phyloP scores from a whole-genome alignment of 177 flowering plant genomes.

The Vitis hybrid region DNA sequence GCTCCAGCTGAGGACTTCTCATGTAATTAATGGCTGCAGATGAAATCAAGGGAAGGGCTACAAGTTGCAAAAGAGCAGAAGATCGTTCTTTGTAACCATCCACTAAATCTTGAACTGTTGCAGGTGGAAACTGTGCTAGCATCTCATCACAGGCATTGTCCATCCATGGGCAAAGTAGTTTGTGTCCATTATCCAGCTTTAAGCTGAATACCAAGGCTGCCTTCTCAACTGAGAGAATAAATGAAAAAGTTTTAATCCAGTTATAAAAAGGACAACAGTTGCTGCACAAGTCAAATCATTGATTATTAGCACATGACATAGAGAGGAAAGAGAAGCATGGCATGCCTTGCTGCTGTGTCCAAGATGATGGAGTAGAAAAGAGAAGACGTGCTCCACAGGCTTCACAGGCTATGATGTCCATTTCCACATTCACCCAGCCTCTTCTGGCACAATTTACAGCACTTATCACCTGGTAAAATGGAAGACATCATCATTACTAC shows the following conservation, averaged over 20 bases:
- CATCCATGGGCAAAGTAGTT: constrained; percentile 81
- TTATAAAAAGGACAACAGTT: neutral
- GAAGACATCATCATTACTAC: constrained; percentile 3
- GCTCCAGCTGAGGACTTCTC: constrained; percentile 64
- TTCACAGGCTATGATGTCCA: constrained; percentile 85
- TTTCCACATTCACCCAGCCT: constrained; percentile 94
- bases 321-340: constrained; percentile 7
- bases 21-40: constrained; percentile 56
- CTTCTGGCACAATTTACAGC: constrained; percentile 93
- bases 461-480: constrained; percentile 59
- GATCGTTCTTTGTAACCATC: constrained; percentile 61
- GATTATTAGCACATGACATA: neutral
- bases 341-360: constrained; percentile 84
- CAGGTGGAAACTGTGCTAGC: constrained; percentile 76
- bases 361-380: constrained; percentile 82
- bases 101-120: constrained; percentile 50
- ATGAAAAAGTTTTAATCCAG: neutral
- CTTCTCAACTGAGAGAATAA: constrained; percentile 71
- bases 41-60: constrained; percentile 74
- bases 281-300: neutral
- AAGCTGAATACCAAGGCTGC: constrained; percentile 89
- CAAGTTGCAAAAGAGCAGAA: constrained; percentile 51
- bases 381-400: constrained; percentile 87
- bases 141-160: constrained; percentile 82
- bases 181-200: constrained; percentile 93